phyloP scores from a whole-genome alignment of 2,329 filamentous ascomycete genomes.

The Colletotrichum caudatum region DNA sequence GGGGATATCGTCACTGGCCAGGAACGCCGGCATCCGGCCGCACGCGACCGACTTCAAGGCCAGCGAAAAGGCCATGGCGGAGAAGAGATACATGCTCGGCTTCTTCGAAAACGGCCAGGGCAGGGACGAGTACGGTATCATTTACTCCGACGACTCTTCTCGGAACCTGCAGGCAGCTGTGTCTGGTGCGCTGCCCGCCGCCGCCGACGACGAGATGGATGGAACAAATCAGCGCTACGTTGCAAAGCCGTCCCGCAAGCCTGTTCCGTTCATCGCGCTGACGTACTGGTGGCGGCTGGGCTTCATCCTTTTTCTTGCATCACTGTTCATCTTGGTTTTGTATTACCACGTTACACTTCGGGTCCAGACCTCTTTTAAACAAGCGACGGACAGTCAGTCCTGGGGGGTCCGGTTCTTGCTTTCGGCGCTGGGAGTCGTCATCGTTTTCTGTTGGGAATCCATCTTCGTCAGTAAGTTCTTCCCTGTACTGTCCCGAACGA shows the following conservation, averaged over 20 bases:
- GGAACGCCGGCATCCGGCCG: constrained; percentile 48
- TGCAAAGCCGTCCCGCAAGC: constrained; percentile 9
- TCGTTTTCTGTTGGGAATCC: constrained; percentile 56
- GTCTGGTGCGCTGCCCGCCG: constrained; percentile 2
- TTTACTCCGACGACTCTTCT: constrained; percentile 47
- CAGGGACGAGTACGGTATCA: constrained; percentile 49
- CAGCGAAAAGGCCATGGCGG: constrained; percentile 43
- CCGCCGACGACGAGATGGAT: constrained; percentile 11
- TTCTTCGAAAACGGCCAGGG: constrained; percentile 46
- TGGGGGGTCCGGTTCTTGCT: constrained; percentile 59
- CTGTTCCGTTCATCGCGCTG: constrained; percentile 52
- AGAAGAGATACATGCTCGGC: constrained; percentile 48
- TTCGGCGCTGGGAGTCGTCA: constrained; percentile 55
- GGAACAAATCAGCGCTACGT: background rate
- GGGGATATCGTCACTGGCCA: constrained; percentile 51
- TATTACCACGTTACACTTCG: constrained; percentile 52
- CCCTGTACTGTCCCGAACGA: background rate
- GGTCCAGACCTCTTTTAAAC: constrained; percentile 46
- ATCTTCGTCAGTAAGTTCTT: constrained; percentile 53
- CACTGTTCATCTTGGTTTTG: constrained; percentile 52
- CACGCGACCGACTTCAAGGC: constrained; percentile 42
- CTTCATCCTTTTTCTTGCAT: constrained; percentile 50
- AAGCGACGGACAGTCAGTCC: constrained; percentile 54
- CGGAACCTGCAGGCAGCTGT: constrained; percentile 40
- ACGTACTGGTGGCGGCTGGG: constrained; percentile 51